Evolutionary conservation across 2,329 filamentous ascomycete species (phyloP), one percentile per base, ranked within the genome.

Genomic region (Byssothecium circinans): DNA sequence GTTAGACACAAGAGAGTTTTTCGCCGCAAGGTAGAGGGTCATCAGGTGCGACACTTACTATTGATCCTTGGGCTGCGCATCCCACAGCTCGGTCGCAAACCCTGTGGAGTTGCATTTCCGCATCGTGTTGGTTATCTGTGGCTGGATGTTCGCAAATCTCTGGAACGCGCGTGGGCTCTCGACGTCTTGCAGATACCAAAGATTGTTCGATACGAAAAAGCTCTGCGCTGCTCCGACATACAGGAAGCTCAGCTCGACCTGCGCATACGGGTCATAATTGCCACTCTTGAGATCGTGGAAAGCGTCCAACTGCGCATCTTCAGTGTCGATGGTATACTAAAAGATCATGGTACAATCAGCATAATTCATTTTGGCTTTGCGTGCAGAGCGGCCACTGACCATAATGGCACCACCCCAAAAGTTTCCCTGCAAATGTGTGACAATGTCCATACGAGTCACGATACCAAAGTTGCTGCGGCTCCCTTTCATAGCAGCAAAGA

Each of bases 341-440:
- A 8, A 5, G 33, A 15, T 8, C 15, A 8, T 2, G 33, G 18
- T 7, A 19, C 33, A 35, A 3, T 35, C 33, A 17, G n/a, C 33
- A 19, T 35, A 35, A 3, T 35, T 19, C 6, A 35, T 19, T 4
- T 35, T 17, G 8, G 15, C n/a, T 8, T 35, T 35, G 11, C 18
- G 33, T n/a, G 8, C n/a, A 35, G 6, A 17, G 14, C 10, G 18
- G 10, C 33, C 18, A 5, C n/a, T 15, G n/a, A 19, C n/a, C n/a
- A 50, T 4, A 15, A 53, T 34, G 7, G 23, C 23, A 12, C 69
- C 67, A 34, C 63, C 61, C 67, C 67, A 70, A 37, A 55, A 36
- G 5, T 39, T 18, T 20, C 22, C 22, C 36, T 22, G 36, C 3
- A 14, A n/a, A 25, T 45, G 45, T 4, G 27, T 43, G 8, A 40